phyloP scores from a whole-genome alignment of 2,329 filamentous ascomycete species.

The Karstenula rhodostoma region DNA sequence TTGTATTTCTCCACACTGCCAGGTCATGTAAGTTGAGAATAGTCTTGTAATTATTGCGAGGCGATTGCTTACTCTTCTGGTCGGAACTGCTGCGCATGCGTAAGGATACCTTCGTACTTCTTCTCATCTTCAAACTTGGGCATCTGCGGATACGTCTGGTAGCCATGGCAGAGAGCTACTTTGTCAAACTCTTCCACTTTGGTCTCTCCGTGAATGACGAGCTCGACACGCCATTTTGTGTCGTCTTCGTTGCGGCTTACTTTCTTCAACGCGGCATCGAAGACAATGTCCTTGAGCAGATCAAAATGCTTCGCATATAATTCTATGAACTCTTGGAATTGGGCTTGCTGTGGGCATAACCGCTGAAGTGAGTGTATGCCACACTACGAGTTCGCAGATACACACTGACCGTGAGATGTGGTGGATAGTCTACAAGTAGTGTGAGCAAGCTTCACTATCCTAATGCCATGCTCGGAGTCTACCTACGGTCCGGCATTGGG shows the following conservation, averaged over 20 bases:
- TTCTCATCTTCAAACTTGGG: constrained; percentile 49
- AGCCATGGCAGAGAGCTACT: constrained; percentile 44
- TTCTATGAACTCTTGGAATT: constrained; percentile 52
- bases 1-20: constrained; percentile 46
- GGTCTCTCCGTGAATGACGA: constrained; percentile 30
- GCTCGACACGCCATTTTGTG: constrained; percentile 45
- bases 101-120: constrained; percentile 49
- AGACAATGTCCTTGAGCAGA: constrained; percentile 45
- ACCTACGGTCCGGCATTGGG: constrained; percentile 53
- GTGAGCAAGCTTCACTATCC: neutral
- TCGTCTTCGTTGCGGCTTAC: constrained; percentile 38
- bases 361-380: neutral
- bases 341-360: constrained; percentile 16
- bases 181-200: constrained; percentile 42
- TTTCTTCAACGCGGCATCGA: constrained; percentile 43
- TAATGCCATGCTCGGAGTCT: constrained; percentile 8
- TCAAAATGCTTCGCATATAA: constrained; percentile 53
- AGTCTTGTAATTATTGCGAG: no score
- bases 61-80: constrained; percentile 12
- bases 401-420: constrained; percentile 24
- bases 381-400: neutral
- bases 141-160: constrained; percentile 47
- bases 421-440: constrained; percentile 17
- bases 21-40: constrained; percentile 5
- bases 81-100: constrained; percentile 44